Conservation (phyloP, 257 asterid genomes). For the Jacaranda copaia region DNA sequence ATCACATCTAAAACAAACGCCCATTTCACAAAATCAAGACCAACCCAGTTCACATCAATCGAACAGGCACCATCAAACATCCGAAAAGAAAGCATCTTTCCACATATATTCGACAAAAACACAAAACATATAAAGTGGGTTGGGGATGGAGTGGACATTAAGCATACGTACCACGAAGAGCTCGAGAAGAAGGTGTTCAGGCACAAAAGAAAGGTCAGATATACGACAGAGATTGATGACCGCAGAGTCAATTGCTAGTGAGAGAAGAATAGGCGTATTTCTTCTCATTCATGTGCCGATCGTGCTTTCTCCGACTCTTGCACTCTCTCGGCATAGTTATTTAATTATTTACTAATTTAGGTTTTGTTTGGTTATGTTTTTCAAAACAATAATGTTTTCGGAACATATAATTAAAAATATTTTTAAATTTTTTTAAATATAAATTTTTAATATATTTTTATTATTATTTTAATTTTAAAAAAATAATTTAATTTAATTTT, state of each 20-base stretch:
- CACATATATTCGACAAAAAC: not conserved
- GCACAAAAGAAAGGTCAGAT: conserved; percentile 85
- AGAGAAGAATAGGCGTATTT: conserved; percentile 81
- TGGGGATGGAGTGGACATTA: not conserved
- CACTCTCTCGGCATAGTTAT: conserved; percentile 36
- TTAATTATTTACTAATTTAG: not conserved
- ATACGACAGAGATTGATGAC: conserved; percentile 57
- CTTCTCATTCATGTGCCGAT: conserved; percentile 69
- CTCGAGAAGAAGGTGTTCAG: conserved; percentile 81
- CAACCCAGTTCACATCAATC: conserved; percentile 28
- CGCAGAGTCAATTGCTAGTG: conserved; percentile 83
- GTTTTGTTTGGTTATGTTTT: too few relatives aligned
- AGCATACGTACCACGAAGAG: conserved; percentile 64
- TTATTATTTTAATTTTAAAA: too few relatives aligned
- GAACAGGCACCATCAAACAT: conserved; percentile 21
- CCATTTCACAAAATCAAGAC: conserved; percentile 21
- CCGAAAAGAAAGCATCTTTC: not conserved
- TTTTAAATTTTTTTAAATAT: too few relatives aligned
- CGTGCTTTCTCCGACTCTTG: conserved; percentile 52
- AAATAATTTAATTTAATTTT: too few relatives aligned
- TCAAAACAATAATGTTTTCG: too few relatives aligned
- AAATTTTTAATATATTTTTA: too few relatives aligned
- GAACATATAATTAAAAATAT: too few relatives aligned
- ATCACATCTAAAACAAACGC: conserved; percentile 32
- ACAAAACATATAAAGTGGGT: not conserved